Evolutionary conservation across 2,329 filamentous ascomycete genomes (phyloP), one percentile per base, ranked within the genome.

Genomic region (Exophiala dermatitidis): DNA sequence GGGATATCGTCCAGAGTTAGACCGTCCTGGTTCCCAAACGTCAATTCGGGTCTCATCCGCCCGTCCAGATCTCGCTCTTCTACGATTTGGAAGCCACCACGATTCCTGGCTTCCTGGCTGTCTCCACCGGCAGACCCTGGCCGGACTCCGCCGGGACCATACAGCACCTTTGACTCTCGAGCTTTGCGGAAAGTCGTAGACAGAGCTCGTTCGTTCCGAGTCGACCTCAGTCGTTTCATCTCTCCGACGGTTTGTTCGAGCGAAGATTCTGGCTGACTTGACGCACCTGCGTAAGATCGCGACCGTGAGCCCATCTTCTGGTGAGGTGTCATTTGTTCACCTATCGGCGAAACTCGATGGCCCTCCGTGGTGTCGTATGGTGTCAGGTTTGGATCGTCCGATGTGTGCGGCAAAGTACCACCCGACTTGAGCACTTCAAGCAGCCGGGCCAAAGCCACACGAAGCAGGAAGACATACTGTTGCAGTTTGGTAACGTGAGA

Each of bases 181-280:
- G 91, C 88, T 64, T 90, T 93, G 67, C 88, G 87, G 68, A 91
- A 90, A 47, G 90, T 96, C 26, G 89, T 94, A 34, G 91, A 97
- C 41, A 98, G 74, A 64, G 95, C 89, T 66, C 94, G 91, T 66
- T 98, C 91, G 66, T 97, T 85, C 31, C 93, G 84, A 26, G 91
- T 97, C 57, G 93, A 97, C 60, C 91, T 84, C 54, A 98, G 73
- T 58, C 93, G 82, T 64, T 90, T 85, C 67, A 98, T 93, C 71
- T 98, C 93, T 61, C 93, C 94, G 62, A 98, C 84, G 44, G 91
- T 95, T 72, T 90, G 94, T 73, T 97, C 91, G 67, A 97, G 93
- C 30, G 87, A 89, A 48, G 86, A 88, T 60, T 83, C 79, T 56
- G 79, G 78, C 47, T 84, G 82, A 51, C 72, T 74, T 53, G 77